Conservation (phyloP, 345 rosid genomes). For the Aquilaria malaccensis region DNA sequence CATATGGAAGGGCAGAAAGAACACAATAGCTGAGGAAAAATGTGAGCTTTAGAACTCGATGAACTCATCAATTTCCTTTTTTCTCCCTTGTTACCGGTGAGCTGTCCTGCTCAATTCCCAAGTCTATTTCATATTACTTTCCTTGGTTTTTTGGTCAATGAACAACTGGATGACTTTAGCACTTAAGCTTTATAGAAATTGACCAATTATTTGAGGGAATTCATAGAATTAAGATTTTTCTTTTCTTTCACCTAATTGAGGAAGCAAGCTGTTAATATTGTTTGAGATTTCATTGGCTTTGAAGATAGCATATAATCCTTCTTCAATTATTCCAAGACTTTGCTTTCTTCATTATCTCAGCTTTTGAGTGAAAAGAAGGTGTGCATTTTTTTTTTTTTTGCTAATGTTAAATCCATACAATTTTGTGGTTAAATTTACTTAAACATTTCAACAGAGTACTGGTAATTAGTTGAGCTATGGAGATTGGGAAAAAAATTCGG, state of each 20-base stretch:
- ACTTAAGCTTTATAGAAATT: too few relatives aligned
- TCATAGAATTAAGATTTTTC: too few relatives aligned
- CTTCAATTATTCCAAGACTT: slow-evolving; percentile 32
- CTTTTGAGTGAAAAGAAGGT: slow-evolving; percentile 75
- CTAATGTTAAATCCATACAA: too few relatives aligned
- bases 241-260: slow-evolving; percentile 36
- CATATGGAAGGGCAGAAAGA: too few relatives aligned
- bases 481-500: too few relatives aligned
- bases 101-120: slow-evolving; percentile 7
- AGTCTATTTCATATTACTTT: background rate
- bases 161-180: too few relatives aligned
- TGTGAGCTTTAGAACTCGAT: slow-evolving; percentile 63
- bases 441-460: too few relatives aligned
- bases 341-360: slow-evolving; percentile 48
- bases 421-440: too few relatives aligned
- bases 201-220: too few relatives aligned
- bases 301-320: slow-evolving; percentile 77
- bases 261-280: slow-evolving; percentile 83
- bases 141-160: too few relatives aligned
- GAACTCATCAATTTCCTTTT: slow-evolving; percentile 68
- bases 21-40: too few relatives aligned
- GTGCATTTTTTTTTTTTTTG: background rate
- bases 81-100: slow-evolving; percentile 60
- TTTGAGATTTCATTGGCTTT: slow-evolving; percentile 75
- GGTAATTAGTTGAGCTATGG: too few relatives aligned